Conservation (phyloP, 192 early-diverging fungal genomes). For the Entophlyctis luteolus region DNA sequence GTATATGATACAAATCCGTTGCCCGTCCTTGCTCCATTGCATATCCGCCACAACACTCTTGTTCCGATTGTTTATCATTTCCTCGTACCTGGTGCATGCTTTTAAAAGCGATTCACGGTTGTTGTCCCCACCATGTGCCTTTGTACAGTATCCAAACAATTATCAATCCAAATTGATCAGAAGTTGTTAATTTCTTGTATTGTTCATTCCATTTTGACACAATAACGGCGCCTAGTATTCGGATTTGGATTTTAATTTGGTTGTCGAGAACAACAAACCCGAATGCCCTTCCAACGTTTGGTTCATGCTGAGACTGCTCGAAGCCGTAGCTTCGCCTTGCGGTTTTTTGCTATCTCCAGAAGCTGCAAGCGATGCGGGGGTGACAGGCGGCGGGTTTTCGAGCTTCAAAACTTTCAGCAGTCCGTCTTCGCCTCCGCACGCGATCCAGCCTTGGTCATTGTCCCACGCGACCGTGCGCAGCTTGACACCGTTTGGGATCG, state of each 20-base stretch:
- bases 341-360: slow-evolving; percentile 26
- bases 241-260: neutral
- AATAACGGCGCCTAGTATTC: slow-evolving; percentile 40
- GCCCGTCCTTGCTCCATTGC: slow-evolving; percentile 55
- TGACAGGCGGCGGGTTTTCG: slow-evolving; percentile 27
- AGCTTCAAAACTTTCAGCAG: slow-evolving; percentile 62
- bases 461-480: slow-evolving; percentile 56
- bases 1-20: slow-evolving; percentile 58
- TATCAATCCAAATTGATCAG: slow-evolving; percentile 58
- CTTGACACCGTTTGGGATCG: slow-evolving; percentile 55
- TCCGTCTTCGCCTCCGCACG: slow-evolving; percentile 60
- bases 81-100: slow-evolving; percentile 49
- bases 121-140: slow-evolving; percentile 39
- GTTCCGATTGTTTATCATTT: slow-evolving; percentile 67
- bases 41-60: slow-evolving; percentile 59
- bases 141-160: slow-evolving; percentile 68
- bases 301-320: slow-evolving; percentile 58
- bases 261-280: slow-evolving; percentile 24
- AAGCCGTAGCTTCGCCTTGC: slow-evolving; percentile 7
- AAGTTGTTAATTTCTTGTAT: slow-evolving; percentile 56
- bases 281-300: slow-evolving; percentile 60
- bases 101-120: neutral
- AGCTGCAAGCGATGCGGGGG: neutral
- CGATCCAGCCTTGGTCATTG: slow-evolving; percentile 63
- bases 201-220: slow-evolving; percentile 56